phyloP scores from a whole-genome alignment of 2,329 filamentous ascomycete species.

The Ophioceras dolichostomum region DNA sequence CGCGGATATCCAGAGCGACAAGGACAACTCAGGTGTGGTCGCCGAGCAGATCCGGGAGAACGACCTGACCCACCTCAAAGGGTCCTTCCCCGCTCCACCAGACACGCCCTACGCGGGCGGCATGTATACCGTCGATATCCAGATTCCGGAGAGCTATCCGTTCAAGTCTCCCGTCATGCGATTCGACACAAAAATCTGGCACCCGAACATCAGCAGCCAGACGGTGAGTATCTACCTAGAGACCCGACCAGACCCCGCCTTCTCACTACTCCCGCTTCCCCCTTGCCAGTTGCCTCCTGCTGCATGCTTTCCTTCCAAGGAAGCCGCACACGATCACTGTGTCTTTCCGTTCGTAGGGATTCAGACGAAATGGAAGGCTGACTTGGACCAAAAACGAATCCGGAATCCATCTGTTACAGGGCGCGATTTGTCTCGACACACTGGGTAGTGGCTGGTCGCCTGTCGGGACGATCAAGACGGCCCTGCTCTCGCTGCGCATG shows the following conservation, averaged over 20 bases:
- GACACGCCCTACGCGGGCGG: conserved; percentile 91
- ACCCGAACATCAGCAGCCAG: conserved; percentile 90
- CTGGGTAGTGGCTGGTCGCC: conserved; percentile 86
- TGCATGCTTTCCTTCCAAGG: too few relatives aligned
- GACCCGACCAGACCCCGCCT: neutral
- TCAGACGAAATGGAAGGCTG: too few relatives aligned
- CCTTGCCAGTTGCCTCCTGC: neutral
- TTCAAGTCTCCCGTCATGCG: conserved; percentile 88
- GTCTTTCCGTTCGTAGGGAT: neutral
- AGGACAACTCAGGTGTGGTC: conserved; percentile 59
- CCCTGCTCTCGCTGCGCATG: conserved; percentile 83
- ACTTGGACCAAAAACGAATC: too few relatives aligned
- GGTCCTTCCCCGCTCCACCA: conserved; percentile 74
- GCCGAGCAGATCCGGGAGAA: conserved; percentile 52
- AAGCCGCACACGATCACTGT: too few relatives aligned
- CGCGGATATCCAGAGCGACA: conserved; percentile 61
- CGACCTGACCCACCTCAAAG: conserved; percentile 72
- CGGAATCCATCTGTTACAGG: conserved; percentile 47
- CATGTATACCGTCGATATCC: conserved; percentile 70
- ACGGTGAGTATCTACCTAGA: conserved; percentile 47
- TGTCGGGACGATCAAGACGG: conserved; percentile 91
- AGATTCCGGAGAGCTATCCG: conserved; percentile 79
- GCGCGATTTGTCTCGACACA: conserved; percentile 93
- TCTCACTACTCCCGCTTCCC: too few relatives aligned
- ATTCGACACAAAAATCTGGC: conserved; percentile 91